phyloP scores from a whole-genome alignment of 2,329 filamentous ascomycete species.

The Aureobasidium mangrovei region DNA sequence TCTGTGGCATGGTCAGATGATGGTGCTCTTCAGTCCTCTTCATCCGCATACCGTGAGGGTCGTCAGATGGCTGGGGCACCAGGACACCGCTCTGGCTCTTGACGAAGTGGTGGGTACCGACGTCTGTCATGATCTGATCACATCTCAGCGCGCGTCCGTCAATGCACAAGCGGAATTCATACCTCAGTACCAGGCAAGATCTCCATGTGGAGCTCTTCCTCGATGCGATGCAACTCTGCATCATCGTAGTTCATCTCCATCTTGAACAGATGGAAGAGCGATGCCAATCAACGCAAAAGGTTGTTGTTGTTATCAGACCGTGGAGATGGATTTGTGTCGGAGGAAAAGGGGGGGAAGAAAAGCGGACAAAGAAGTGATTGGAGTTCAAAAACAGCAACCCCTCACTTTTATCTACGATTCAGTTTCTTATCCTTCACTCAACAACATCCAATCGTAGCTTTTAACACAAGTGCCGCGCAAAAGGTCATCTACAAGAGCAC shows the following conservation, averaged over 20 bases:
- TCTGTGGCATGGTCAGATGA: constrained; percentile 21
- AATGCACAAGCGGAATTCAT: not conserved
- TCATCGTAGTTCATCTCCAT: constrained; percentile 41
- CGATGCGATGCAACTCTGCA: constrained; percentile 39
- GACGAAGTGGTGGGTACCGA: constrained; percentile 55
- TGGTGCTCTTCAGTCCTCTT: not conserved
- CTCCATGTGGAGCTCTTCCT: constrained; percentile 44
- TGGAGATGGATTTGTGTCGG: not conserved
- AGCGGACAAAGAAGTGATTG: no score
- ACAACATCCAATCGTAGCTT: no score
- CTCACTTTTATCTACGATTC: no score
- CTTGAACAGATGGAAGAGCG: constrained; percentile 13
- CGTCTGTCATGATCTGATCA: constrained; percentile 46
- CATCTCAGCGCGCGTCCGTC: not conserved
- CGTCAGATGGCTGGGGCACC: constrained; percentile 43
- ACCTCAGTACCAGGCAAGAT: constrained; percentile 49
- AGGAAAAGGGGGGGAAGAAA: not conserved
- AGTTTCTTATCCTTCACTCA: no score
- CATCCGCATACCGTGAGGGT: constrained; percentile 25
- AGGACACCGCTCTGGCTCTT: constrained; percentile 43
- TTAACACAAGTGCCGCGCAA: no score
- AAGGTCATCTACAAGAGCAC: no score
- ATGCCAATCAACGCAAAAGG: not conserved
- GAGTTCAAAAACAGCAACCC: no score
- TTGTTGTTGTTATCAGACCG: not conserved